These are phyloP conservation scores for Lipomyces starkeyi DNA, from an alignment of 805 yeast genomes.

Conservation along the genomic window DNA sequence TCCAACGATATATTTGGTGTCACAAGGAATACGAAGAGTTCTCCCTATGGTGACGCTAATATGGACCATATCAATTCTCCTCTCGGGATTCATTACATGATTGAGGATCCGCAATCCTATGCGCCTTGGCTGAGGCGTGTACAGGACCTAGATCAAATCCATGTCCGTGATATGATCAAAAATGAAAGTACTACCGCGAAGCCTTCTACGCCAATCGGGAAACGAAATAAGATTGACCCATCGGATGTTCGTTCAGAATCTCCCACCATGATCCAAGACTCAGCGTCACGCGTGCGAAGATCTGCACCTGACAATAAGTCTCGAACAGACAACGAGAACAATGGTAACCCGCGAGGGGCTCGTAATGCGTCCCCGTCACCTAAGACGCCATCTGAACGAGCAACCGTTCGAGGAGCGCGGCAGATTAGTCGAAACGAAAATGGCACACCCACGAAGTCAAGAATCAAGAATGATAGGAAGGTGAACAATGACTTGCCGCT, in stretches of 20 bases:
- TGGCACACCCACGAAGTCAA: background rate
- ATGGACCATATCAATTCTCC: background rate
- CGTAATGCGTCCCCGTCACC: background rate
- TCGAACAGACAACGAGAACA: background rate
- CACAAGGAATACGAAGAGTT: background rate
- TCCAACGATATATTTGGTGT: background rate
- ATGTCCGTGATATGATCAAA: background rate
- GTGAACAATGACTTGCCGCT: background rate
- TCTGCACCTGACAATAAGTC: background rate
- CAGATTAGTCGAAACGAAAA: background rate
- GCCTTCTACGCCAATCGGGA: background rate
- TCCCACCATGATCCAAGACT: background rate
- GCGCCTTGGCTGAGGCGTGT: background rate
- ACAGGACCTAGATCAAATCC: background rate
- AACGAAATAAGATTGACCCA: background rate
- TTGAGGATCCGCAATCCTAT: background rate
- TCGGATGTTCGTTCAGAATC: background rate
- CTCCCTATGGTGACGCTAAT: background rate
- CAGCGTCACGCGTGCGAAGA: background rate
- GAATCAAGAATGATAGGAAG: background rate
- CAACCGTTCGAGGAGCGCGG: background rate
- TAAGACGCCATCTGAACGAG: background rate
- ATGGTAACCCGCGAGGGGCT: background rate
- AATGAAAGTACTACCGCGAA: background rate
- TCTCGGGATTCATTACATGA: background rate